phyloP scores from a whole-genome alignment of 768 basidiomycete species.

The Hygrophorus russula region DNA sequence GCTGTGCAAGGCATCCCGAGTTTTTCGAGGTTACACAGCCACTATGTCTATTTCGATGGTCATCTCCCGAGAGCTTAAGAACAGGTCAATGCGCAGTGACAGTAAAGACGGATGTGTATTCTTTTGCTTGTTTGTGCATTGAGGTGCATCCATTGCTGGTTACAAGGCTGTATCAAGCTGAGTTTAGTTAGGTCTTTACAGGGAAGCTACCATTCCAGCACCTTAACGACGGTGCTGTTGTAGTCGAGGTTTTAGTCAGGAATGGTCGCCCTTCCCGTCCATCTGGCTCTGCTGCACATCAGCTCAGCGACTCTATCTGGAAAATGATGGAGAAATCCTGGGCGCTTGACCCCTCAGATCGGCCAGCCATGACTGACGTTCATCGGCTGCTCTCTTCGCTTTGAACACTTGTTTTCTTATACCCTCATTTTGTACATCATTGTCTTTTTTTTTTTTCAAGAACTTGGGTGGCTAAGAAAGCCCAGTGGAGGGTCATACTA shows the following conservation, averaged over 20 bases:
- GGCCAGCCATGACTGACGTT: conserved; percentile 10
- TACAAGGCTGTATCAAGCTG: background rate
- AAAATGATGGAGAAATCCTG: conserved; percentile 7
- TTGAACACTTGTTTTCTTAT: too few relatives aligned
- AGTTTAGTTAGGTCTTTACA: conserved; percentile 6
- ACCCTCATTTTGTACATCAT: too few relatives aligned
- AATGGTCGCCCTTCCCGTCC: conserved; percentile 9
- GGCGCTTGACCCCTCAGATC: conserved; percentile 4
- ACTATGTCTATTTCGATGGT: conserved; percentile 4
- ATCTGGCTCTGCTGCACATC: background rate
- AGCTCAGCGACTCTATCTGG: conserved; percentile 10
- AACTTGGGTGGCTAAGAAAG: too few relatives aligned
- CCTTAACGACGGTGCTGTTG: conserved; percentile 11
- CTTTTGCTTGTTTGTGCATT: conserved; percentile 9
- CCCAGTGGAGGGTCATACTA: too few relatives aligned
- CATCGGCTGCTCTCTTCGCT: too few relatives aligned
- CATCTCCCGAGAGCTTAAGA: conserved; percentile 8
- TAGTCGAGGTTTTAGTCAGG: conserved; percentile 10
- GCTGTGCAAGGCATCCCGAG: background rate
- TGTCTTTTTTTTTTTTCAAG: too few relatives aligned
- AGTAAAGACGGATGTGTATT: conserved; percentile 9
- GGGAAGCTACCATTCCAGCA: conserved; percentile 9
- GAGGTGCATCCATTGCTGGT: conserved; percentile 7
- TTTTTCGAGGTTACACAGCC: too few relatives aligned
- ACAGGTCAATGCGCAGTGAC: conserved; percentile 6